A percentile compares a stretch with the other conserved stretches of the same genome.
Conservation (phyloP, 208 protist genomes). For the Leishmania tarentolae region DNA sequence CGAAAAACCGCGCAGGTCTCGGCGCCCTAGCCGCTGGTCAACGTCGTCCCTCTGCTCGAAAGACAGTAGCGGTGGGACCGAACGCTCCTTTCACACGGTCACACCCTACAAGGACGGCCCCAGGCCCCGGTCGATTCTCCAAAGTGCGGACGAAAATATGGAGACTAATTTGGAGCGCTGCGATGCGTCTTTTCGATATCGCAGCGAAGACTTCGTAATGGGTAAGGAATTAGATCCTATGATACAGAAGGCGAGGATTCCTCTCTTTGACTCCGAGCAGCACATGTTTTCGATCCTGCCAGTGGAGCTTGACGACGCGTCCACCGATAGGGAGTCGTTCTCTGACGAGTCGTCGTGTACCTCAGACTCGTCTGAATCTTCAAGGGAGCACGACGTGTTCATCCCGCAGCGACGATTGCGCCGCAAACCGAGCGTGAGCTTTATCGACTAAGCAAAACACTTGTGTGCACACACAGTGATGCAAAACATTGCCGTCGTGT, state of each 20-base stretch:
- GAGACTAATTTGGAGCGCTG: background rate
- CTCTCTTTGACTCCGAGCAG: too few relatives aligned
- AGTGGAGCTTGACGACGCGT: background rate
- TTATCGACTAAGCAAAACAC: background rate
- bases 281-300: background rate
- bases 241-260: too few relatives aligned
- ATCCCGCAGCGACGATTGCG: background rate
- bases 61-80: background rate
- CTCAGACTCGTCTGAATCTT: background rate
- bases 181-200: too few relatives aligned
- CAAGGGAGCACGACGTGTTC: background rate
- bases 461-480: background rate
- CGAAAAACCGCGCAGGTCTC: background rate
- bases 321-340: background rate
- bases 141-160: background rate
- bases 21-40: background rate
- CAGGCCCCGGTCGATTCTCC: background rate
- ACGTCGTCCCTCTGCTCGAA: background rate
- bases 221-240: background rate
- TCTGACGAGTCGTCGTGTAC: background rate
- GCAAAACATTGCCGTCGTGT: background rate
- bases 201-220: too few relatives aligned
- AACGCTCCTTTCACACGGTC: conserved; percentile 22
- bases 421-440: conserved; percentile 13
- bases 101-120: background rate